Base-by-base conservation (phyloP, 2,329 filamentous ascomycete genomes). In the Paracoccidioides lutzii region DNA sequence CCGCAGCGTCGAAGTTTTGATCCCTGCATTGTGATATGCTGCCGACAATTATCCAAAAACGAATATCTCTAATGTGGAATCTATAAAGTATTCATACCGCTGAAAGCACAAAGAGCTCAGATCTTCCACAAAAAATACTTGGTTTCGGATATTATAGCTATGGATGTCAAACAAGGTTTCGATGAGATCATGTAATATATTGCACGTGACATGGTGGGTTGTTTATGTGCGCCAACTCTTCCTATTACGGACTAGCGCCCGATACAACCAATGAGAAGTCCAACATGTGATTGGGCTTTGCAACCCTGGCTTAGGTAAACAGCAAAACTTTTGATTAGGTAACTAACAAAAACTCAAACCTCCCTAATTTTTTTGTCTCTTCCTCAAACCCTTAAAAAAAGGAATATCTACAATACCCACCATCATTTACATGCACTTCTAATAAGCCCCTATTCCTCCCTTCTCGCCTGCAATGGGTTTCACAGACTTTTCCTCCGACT, bases 401-500 rank as follows among this genome's bases (percentile, higher is more conserved):
- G 53, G 30, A 40, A 46, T n/a, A 8, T 40, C 54, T 46, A 55
- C 46, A 41, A 38, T 46, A 44, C n/a, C 43, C 46, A 54, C 33
- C 67, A 66, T 66, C 63, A 64, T 61, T 60, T 62, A 59, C 62
- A 60, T 60, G 55, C 58, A 57, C 62, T 61, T 54, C 57, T 57
- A 58, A 52, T 55, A 58, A 54, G 59, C 59, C 44, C 58, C 55
- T 55, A 59, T 53, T 55, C 52, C 58, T 60, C 56, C 60, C 55
- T 55, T 57, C 53, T 54, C 52, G 53, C 64, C 69, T 68, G 72
- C 65, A 68, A 85, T 85, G 82, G 82, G 82, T 74, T 85, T 85
- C 78, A 78, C 78, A 67, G 81, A 84, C 70, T 76, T 85, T 64
- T 73, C 80, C 63, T 79, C 78, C 70, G 81, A 83, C 62, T 73